Percentiles rank a stretch among this genome's conserved stretches.
These are phyloP conservation scores for Lippia alba DNA, from an alignment of 305 asterid genomes.

Conservation along the genomic window DNA sequence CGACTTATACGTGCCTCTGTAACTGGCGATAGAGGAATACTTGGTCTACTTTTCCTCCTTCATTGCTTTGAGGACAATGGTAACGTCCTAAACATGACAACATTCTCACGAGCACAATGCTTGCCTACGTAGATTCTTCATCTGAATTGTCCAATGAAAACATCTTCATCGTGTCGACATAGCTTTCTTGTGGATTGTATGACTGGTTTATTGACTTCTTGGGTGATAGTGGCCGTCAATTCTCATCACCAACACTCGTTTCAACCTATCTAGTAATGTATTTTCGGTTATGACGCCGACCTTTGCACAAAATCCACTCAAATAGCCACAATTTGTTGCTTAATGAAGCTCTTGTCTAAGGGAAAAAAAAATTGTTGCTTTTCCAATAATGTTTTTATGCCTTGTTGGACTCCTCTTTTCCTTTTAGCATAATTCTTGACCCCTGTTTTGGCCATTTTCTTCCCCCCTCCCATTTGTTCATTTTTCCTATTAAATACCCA, in stretches of 20 bases:
- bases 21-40: too few relatives aligned
- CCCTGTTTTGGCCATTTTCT: constrained; percentile 35
- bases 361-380: neutral
- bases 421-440: constrained; percentile 25
- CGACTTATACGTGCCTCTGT: too few relatives aligned
- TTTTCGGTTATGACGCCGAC: constrained; percentile 28
- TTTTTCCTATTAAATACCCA: neutral
- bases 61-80: constrained; percentile 17
- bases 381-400: constrained; percentile 30
- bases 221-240: constrained; percentile 26
- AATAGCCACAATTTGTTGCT: neutral
- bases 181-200: neutral
- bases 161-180: neutral
- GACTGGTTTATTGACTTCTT: constrained; percentile 7
- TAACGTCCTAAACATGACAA: constrained; percentile 32
- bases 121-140: constrained; percentile 11
- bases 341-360: neutral
- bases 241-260: constrained; percentile 20
- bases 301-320: constrained; percentile 26
- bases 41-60: neutral
- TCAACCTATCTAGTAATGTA: neutral
- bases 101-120: neutral
- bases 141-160: neutral
- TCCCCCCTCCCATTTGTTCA: neutral
- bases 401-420: constrained; percentile 35